phyloP scores from a whole-genome alignment of 2,329 filamentous ascomycete species.

The Colletotrichum sp. region DNA sequence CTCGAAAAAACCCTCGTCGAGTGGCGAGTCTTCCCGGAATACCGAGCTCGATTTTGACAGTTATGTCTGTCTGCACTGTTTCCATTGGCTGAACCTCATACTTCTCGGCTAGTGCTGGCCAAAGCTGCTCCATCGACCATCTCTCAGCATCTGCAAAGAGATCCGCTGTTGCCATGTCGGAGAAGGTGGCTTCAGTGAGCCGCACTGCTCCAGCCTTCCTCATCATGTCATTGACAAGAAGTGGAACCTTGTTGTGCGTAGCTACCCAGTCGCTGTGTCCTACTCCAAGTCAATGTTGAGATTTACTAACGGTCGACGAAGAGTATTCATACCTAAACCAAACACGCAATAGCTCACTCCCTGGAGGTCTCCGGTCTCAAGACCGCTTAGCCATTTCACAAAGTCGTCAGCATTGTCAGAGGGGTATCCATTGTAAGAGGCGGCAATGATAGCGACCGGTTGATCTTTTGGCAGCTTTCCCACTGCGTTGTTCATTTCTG shows the following conservation, averaged over 20 bases:
- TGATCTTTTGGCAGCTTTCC: conserved; percentile 62
- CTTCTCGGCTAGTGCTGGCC: background rate
- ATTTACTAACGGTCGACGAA: too few relatives aligned
- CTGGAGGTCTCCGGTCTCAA: conserved; percentile 50
- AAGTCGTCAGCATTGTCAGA: conserved; percentile 75
- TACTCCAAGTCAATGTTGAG: background rate
- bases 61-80: background rate
- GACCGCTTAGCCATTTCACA: conserved; percentile 65
- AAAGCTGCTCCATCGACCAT: background rate
- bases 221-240: background rate
- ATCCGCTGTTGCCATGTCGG: background rate
- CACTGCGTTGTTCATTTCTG: conserved; percentile 65
- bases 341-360: conserved; percentile 71
- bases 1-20: background rate
- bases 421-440: conserved; percentile 76
- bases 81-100: background rate
- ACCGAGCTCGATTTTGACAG: background rate
- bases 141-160: background rate
- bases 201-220: background rate
- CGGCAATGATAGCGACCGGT: conserved; percentile 70
- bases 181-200: background rate
- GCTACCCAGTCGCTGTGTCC: background rate
- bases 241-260: background rate
- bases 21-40: background rate
- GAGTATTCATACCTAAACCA: conserved; percentile 43